Percentiles rank a stretch among this genome's conserved stretches.
These are phyloP conservation scores for Camellia oleifera DNA, from an alignment of 179 eudicot species.

Conservation along the genomic window DNA sequence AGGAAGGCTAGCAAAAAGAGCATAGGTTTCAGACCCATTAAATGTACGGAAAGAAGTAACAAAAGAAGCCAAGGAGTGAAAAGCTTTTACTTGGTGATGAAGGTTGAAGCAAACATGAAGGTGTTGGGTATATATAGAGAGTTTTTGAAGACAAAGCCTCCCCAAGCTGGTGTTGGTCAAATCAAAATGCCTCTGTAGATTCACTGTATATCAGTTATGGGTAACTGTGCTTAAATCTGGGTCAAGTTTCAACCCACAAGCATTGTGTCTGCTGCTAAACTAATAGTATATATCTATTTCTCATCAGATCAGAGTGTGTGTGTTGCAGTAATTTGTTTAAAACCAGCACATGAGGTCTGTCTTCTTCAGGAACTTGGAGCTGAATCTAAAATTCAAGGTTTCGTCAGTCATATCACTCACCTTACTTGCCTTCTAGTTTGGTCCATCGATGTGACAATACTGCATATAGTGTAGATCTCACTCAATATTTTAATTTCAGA, in stretches of 20 bases:
- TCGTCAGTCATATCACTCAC: background rate
- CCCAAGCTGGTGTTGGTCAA: too few species aligned
- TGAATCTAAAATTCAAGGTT: background rate
- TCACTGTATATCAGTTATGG: background rate
- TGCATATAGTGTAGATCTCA: too few species aligned
- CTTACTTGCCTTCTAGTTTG: background rate
- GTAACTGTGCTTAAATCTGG: background rate
- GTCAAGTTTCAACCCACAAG: background rate
- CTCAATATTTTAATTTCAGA: too few species aligned
- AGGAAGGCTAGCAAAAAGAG: constrained; percentile 25
- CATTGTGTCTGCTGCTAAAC: background rate
- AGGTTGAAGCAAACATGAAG: background rate
- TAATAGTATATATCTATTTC: background rate
- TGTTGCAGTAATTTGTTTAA: background rate
- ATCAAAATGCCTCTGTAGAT: too few species aligned
- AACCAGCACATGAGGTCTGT: background rate
- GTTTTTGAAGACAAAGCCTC: background rate
- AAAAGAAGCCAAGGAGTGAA: background rate
- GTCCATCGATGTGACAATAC: background rate
- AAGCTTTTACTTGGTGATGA: background rate
- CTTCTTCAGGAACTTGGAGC: background rate
- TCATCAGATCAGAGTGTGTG: background rate
- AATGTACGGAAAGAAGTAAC: background rate
- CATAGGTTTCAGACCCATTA: constrained; percentile 27
- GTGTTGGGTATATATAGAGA: background rate